Conservation (phyloP, 768 basidiomycete genomes). For the Mrakia hoshinonis region DNA sequence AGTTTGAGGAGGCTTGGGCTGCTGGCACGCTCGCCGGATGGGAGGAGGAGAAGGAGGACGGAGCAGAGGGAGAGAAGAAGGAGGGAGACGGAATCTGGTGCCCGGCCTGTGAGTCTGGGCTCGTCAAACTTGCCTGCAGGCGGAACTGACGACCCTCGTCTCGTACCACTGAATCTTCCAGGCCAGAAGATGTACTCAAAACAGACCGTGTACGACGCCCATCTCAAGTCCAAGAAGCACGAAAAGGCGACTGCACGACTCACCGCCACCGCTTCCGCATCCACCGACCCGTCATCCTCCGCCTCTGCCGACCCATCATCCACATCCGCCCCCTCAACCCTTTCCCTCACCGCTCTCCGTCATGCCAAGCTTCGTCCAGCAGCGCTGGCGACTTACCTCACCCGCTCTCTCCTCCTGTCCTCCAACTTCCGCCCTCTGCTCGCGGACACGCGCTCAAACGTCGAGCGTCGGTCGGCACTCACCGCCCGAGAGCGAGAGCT, state of each 20-base stretch:
- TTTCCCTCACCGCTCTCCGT: conserved; percentile 16
- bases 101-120: conserved; percentile 62
- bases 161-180: conserved; percentile 38
- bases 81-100: conserved; percentile 74
- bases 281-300: conserved; percentile 5
- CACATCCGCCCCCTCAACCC: conserved; percentile 2
- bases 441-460: conserved; percentile 87
- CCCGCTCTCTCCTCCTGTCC: conserved; percentile 56
- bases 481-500: conserved; percentile 81
- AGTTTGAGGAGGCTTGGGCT: conserved; percentile 76
- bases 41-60: conserved; percentile 47
- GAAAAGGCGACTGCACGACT: conserved; percentile 74
- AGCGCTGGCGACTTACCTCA: conserved; percentile 64
- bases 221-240: conserved; percentile 91
- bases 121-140: not conserved
- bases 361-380: conserved; percentile 53
- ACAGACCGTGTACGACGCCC: conserved; percentile 95
- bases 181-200: conserved; percentile 93
- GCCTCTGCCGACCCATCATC: not conserved
- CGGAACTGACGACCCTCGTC: conserved; percentile 4
- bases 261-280: conserved; percentile 37
- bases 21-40: conserved; percentile 65
- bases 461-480: conserved; percentile 89
- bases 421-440: conserved; percentile 55
- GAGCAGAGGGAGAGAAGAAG: conserved; percentile 46